Evolutionary conservation across 176 grass and related monocot species (phyloP).

Genomic region (Stipa capillata): DNA sequence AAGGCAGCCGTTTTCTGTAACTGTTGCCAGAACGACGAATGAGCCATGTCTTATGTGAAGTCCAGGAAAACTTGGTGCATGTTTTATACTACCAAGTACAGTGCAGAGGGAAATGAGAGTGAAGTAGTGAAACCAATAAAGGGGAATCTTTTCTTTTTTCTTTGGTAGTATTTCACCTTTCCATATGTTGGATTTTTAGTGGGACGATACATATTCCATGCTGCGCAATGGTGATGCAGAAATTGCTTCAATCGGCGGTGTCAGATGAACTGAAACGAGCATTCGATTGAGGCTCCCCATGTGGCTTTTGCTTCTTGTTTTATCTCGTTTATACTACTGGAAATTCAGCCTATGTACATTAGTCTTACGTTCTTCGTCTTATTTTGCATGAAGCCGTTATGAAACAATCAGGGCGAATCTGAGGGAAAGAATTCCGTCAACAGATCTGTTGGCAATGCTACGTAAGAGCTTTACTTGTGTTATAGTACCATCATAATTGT

Average conservation of each 20-base stretch:
- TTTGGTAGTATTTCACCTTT: neutral
- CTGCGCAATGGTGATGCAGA: neutral
- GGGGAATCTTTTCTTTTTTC: neutral
- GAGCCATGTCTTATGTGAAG: too few species aligned
- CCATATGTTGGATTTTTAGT: neutral
- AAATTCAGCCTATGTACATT: constrained; percentile 16
- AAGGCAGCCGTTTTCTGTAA: too few species aligned
- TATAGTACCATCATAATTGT: neutral
- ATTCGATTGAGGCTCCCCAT: neutral
- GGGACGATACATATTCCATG: too few species aligned
- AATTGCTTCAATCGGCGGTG: neutral
- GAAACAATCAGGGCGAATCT: constrained; percentile 50
- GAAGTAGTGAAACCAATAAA: too few species aligned
- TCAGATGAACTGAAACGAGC: constrained; percentile 2
- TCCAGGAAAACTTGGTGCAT: too few species aligned
- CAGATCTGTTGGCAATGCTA: constrained; percentile 76
- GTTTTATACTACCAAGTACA: neutral
- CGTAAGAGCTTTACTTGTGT: constrained; percentile 52
- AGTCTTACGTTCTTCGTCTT: constrained; percentile 3
- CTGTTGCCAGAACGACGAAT: too few species aligned
- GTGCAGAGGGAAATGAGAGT: neutral
- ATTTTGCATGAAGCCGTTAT: constrained; percentile 77
- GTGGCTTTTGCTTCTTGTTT: neutral
- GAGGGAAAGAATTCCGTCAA: constrained; percentile 67
- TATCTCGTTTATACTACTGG: neutral